These are phyloP conservation scores for Macrolepiota albuminosa DNA, from an alignment of 768 basidiomycete genomes.

Conservation along the genomic window DNA sequence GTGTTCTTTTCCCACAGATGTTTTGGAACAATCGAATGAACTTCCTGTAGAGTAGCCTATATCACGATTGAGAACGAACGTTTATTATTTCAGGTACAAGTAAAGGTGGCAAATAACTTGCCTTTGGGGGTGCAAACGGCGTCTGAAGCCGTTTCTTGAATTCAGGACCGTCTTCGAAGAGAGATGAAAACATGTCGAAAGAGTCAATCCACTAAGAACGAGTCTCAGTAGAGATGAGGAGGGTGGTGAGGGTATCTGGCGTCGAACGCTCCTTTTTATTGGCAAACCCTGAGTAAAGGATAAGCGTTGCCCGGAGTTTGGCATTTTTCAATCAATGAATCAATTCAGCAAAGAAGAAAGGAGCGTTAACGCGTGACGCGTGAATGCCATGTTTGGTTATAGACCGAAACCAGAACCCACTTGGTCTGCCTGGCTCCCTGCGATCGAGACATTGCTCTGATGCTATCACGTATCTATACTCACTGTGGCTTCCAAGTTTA, in stretches of 20 bases:
- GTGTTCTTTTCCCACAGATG: slow-evolving; percentile 49
- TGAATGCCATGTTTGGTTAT: background rate
- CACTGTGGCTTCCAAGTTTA: background rate
- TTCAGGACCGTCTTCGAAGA: background rate
- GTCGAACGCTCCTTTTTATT: slow-evolving; percentile 10
- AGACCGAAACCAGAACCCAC: background rate
- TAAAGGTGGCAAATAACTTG: background rate
- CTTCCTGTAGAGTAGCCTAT: slow-evolving; percentile 42
- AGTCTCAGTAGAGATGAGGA: background rate
- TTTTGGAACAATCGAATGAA: slow-evolving; percentile 48
- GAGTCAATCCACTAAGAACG: background rate
- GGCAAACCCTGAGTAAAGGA: slow-evolving; percentile 3
- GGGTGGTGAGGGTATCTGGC: background rate
- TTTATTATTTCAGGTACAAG: too few relatives aligned
- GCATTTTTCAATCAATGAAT: background rate
- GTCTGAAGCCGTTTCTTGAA: background rate
- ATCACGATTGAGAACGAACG: too few relatives aligned
- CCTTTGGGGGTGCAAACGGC: background rate
- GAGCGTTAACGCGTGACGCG: background rate
- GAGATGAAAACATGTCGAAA: background rate
- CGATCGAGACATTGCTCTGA: background rate
- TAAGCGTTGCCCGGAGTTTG: slow-evolving; percentile 1
- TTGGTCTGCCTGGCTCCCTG: background rate
- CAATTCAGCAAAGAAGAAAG: background rate
- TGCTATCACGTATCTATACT: background rate